Conservation (phyloP, 129 eudicot genomes). For the Logfia minima region DNA sequence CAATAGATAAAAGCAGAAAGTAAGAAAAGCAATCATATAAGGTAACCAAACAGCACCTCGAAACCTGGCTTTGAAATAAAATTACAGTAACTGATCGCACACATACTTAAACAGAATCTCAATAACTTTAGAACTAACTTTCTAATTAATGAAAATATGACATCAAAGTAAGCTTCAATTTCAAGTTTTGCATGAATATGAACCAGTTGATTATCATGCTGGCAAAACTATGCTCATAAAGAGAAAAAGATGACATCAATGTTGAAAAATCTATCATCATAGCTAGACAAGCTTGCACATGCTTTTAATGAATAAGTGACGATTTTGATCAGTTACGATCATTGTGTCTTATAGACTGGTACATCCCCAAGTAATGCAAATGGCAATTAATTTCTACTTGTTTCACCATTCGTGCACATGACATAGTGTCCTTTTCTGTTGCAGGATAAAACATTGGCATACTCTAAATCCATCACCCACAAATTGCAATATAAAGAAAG, state of each 20-base stretch:
- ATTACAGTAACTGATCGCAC: neutral
- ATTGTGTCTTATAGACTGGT: neutral
- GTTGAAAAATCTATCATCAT: neutral
- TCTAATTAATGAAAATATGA: neutral
- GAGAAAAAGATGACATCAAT: neutral
- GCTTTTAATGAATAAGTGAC: neutral
- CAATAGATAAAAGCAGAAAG: neutral
- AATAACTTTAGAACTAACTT: neutral
- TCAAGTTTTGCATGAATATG: neutral
- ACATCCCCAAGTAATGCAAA: neutral
- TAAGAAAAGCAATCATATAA: conserved; percentile 6
- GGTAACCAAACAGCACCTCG: conserved; percentile 5
- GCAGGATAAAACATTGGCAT: neutral
- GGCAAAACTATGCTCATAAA: neutral
- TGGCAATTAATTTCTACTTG: too few relatives aligned
- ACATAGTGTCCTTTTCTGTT: too few relatives aligned
- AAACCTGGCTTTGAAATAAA: neutral
- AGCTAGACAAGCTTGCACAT: neutral
- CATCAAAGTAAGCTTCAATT: neutral
- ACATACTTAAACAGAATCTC: neutral
- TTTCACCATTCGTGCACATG: too few relatives aligned
- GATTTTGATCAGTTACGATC: neutral
- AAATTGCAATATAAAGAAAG: neutral
- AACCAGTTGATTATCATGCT: neutral
- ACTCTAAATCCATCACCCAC: neutral